These are phyloP conservation scores for Casuarina glauca DNA, from an alignment of 306 rosid species.

Conservation along the genomic window DNA sequence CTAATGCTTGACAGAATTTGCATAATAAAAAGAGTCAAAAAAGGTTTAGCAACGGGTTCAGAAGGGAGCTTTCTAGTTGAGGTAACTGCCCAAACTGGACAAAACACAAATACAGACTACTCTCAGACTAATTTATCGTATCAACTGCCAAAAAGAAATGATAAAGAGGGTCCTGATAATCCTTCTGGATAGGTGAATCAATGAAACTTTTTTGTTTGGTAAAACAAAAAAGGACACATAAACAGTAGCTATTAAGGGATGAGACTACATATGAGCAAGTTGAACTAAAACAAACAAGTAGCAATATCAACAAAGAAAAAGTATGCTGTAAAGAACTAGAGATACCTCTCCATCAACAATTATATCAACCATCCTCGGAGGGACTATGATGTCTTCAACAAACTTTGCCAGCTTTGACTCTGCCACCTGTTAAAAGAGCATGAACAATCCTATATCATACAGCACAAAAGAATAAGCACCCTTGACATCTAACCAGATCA, in stretches of 20 bases:
- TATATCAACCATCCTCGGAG: constrained; percentile 96
- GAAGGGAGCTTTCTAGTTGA: constrained; percentile 1
- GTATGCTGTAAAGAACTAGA: constrained; percentile 13
- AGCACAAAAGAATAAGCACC: constrained; percentile 2
- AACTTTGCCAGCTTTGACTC: constrained; percentile 92
- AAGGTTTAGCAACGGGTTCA: constrained; percentile 4
- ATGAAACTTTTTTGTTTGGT: constrained; percentile 6
- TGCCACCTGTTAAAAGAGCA: constrained; percentile 64
- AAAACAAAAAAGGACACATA: constrained; percentile 3
- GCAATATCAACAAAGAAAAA: constrained; percentile 14
- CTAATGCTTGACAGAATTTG: background rate
- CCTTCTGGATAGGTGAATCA: background rate
- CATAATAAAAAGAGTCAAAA: background rate
- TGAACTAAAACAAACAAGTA: constrained; percentile 28
- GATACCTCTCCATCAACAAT: constrained; percentile 91
- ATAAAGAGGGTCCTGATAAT: constrained; percentile 9
- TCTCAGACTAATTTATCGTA: background rate
- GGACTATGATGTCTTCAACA: constrained; percentile 94
- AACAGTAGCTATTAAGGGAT: constrained; percentile 5
- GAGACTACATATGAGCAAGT: constrained; percentile 7
- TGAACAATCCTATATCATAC: constrained; percentile 12
- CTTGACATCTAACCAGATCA: background rate
- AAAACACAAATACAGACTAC: constrained; percentile 7
- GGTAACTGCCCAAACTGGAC: background rate
- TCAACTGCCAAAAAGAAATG: background rate